These are phyloP conservation scores for Hapsidospora chrysogenum DNA, from an alignment of 495 filamentous ascomycete species.

Conservation along the genomic window DNA sequence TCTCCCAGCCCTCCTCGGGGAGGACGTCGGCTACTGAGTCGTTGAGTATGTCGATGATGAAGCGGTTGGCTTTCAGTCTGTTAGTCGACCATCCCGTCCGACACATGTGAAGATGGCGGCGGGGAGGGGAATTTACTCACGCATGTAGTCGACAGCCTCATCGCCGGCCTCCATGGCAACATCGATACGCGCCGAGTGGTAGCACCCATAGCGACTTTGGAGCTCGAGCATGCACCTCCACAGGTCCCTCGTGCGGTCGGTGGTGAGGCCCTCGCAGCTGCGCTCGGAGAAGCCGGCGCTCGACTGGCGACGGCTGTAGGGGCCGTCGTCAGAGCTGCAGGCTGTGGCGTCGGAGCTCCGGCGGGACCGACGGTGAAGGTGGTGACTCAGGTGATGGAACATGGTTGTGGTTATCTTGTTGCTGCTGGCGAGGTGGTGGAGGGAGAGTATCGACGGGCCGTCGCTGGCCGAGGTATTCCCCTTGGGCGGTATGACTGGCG, in stretches of 20 bases:
- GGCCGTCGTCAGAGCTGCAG: not conserved
- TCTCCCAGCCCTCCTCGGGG: conserved; percentile 14
- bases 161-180: conserved; percentile 20
- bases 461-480: no score
- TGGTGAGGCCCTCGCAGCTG: conserved; percentile 1
- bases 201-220: conserved; percentile 24
- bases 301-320: not conserved
- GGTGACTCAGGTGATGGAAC: no score
- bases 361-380: no score
- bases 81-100: no score
- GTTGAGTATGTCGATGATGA: conserved; percentile 25
- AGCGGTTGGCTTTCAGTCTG: conserved; percentile 19
- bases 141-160: conserved; percentile 13
- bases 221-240: conserved; percentile 29
- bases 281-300: not conserved
- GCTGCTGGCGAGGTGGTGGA: not conserved
- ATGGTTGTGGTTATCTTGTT: conserved; percentile 1
- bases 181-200: conserved; percentile 27
- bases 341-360: no score
- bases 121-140: conserved; percentile 19
- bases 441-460: no score
- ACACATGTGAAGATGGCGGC: no score
- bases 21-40: conserved; percentile 20
- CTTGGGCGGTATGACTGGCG: no score
- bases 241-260: conserved; percentile 15